phyloP scores from a whole-genome alignment of 495 filamentous ascomycete species.

The Aspergillus taichungensis region DNA sequence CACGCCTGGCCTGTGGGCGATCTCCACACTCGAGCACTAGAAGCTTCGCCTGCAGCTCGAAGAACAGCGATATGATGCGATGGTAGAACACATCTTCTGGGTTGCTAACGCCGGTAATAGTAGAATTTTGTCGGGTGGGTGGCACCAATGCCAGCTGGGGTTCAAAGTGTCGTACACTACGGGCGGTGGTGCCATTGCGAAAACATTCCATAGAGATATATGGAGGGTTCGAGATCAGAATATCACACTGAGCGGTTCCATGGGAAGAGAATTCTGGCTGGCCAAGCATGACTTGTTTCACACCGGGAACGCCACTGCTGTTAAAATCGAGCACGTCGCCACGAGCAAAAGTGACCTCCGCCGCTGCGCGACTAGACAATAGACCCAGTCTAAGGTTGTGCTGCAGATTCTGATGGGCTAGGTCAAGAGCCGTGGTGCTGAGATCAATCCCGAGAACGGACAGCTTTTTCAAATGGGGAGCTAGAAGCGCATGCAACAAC shows the following conservation, averaged over 20 bases:
- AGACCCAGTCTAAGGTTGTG: conserved; percentile 36
- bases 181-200: conserved; percentile 44
- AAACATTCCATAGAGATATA: conserved; percentile 67
- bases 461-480: conserved; percentile 16
- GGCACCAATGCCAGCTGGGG: conserved; percentile 74
- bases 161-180: conserved; percentile 73
- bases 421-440: conserved; percentile 41
- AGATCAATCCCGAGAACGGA: conserved; percentile 35
- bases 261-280: neutral
- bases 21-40: conserved; percentile 34
- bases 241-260: conserved; percentile 36
- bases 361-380: conserved; percentile 18
- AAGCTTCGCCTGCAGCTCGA: conserved; percentile 15
- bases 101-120: neutral
- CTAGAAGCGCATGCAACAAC: conserved; percentile 52
- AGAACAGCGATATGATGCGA: conserved; percentile 18
- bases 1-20: conserved; percentile 24
- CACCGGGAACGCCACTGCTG: conserved; percentile 1
- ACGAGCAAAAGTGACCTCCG: conserved; percentile 40
- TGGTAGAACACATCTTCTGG: conserved; percentile 35
- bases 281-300: conserved; percentile 8
- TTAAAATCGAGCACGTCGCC: conserved; percentile 45
- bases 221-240: conserved; percentile 86
- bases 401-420: conserved; percentile 53
- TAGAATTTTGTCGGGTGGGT: conserved; percentile 1